These are phyloP conservation scores for Aspergillus caelatus DNA, from an alignment of 2,329 filamentous ascomycete species.

Conservation along the genomic window DNA sequence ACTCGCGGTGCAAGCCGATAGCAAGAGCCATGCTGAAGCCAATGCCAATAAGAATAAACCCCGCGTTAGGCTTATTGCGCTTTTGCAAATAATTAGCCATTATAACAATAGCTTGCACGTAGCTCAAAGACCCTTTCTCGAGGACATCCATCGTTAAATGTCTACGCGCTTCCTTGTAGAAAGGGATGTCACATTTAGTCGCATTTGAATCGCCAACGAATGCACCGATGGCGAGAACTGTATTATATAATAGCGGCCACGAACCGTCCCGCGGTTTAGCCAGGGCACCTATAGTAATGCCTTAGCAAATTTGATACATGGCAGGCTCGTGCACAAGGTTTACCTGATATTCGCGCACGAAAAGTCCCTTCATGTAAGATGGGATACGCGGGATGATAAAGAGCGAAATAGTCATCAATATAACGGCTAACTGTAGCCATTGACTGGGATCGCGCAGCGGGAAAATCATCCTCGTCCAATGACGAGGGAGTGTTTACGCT, in stretches of 20 bases:
- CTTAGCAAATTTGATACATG: not conserved
- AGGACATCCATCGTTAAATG: conserved; percentile 24
- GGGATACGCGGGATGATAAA: conserved; percentile 23
- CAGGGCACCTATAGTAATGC: conserved; percentile 14
- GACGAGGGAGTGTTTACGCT: conserved; percentile 22
- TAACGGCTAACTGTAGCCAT: conserved; percentile 11
- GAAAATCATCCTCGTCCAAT: conserved; percentile 19
- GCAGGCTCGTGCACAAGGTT: not conserved
- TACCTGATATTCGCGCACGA: conserved; percentile 21
- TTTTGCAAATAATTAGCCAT: conserved; percentile 25
- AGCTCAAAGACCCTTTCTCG: conserved; percentile 24
- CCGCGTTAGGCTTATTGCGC: conserved; percentile 24
- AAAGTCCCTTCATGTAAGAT: conserved; percentile 24
- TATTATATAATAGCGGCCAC: conserved; percentile 23
- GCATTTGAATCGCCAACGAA: conserved; percentile 23
- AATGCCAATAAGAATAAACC: conserved; percentile 22
- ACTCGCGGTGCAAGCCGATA: conserved; percentile 24
- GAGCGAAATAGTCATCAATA: conserved; percentile 23
- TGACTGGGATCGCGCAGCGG: not conserved
- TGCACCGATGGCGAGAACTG: conserved; percentile 22
- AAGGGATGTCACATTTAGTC: conserved; percentile 19
- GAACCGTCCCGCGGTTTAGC: conserved; percentile 23
- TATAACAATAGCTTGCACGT: conserved; percentile 22
- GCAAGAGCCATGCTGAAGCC: conserved; percentile 25
- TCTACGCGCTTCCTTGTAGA: conserved; percentile 23